These are phyloP conservation scores for Proteromonas lacertae DNA, from an alignment of 352 stramenopile species.

Conservation along the genomic window DNA sequence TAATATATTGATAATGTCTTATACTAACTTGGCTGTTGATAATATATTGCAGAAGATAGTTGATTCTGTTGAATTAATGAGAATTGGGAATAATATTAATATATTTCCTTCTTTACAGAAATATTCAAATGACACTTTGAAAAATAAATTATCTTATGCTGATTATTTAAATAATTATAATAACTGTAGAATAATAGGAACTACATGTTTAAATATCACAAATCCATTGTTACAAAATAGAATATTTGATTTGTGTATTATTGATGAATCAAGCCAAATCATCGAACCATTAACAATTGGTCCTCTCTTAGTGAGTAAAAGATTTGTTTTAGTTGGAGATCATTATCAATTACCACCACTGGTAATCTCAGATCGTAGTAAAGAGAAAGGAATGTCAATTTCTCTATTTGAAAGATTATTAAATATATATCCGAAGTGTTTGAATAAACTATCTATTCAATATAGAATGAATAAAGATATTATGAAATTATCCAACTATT, in stretches of 20 bases:
- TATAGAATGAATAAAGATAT: constrained; percentile 19
- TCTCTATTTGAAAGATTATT: constrained; percentile 57
- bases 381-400: constrained; percentile 31
- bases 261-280: constrained; percentile 71
- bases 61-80: too few species aligned
- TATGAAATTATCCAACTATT: constrained; percentile 5
- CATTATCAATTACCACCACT: constrained; percentile 65
- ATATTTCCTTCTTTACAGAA: too few species aligned
- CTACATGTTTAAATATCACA: too few species aligned
- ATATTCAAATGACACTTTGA: too few species aligned
- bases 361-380: constrained; percentile 41
- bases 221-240: too few species aligned
- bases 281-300: constrained; percentile 60
- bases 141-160: too few species aligned
- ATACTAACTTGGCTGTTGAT: too few species aligned
- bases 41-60: too few species aligned
- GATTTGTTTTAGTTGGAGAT: constrained; percentile 48
- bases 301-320: constrained; percentile 30
- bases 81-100: too few species aligned
- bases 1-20: too few species aligned
- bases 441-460: constrained; percentile 14
- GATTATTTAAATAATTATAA: too few species aligned
- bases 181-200: too few species aligned
- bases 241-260: constrained; percentile 52
- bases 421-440: constrained; percentile 5